phyloP scores from a whole-genome alignment of 805 yeast species.

The Metschnikowia cerradonensis region DNA sequence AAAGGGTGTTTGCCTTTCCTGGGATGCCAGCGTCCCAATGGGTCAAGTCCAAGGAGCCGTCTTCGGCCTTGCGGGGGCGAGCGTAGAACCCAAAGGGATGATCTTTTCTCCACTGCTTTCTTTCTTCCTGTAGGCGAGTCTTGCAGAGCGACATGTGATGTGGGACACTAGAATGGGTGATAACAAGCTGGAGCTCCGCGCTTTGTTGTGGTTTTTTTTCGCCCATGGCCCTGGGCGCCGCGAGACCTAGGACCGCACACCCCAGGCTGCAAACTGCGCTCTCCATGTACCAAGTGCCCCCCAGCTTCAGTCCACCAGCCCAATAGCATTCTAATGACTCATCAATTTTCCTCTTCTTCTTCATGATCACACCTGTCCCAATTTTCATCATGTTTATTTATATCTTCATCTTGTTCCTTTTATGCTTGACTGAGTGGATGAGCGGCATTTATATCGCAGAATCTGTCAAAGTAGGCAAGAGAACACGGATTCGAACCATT shows the following conservation, averaged over 20 bases:
- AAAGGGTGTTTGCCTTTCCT: constrained; percentile 78
- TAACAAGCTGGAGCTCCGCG: background rate
- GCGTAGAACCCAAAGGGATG: constrained; percentile 98
- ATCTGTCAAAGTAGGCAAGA: too few species aligned
- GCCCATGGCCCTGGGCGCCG: background rate
- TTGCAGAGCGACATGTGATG: constrained; percentile 53
- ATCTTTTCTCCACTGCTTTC: constrained; percentile 97
- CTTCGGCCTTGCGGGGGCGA: constrained; percentile 73
- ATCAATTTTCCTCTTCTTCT: too few species aligned
- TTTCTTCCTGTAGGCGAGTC: constrained; percentile 87
- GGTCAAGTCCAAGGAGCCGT: constrained; percentile 81
- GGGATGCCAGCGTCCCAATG: constrained; percentile 96
- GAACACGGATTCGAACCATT: too few species aligned
- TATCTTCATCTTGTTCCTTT: too few species aligned
- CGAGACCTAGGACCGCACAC: background rate
- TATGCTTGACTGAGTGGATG: too few species aligned
- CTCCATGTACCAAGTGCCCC: background rate
- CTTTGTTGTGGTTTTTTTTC: background rate
- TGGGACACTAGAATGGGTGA: background rate
- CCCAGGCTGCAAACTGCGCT: background rate
- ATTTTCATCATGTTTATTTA: too few species aligned
- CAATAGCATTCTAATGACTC: too few species aligned
- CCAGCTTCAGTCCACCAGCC: too few species aligned
- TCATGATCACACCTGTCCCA: too few species aligned
- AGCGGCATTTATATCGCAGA: too few species aligned